phyloP scores from a whole-genome alignment of 2,329 filamentous ascomycete species.

The Xylaria sp. region DNA sequence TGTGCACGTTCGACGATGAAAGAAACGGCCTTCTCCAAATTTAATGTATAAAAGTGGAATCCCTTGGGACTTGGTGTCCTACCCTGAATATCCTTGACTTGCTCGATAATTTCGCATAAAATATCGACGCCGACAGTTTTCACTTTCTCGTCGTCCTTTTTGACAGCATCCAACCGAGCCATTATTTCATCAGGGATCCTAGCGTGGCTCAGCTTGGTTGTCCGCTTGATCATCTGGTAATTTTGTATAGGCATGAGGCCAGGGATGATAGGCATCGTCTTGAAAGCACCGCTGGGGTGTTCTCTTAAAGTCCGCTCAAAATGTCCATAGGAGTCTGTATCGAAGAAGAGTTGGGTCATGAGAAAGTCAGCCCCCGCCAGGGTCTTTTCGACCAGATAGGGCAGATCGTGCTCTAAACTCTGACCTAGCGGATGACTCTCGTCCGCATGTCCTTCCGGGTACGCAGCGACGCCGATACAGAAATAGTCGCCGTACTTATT shows the following conservation, averaged over 20 bases:
- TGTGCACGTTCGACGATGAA: conserved; percentile 88
- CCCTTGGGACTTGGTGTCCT: conserved; percentile 72
- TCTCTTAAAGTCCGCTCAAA: conserved; percentile 82
- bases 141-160: conserved; percentile 82
- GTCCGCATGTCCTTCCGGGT: conserved; percentile 94
- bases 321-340: conserved; percentile 80
- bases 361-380: conserved; percentile 95
- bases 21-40: conserved; percentile 93
- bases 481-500: conserved; percentile 92
- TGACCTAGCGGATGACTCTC: conserved; percentile 81
- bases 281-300: conserved; percentile 87
- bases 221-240: conserved; percentile 93
- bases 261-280: conserved; percentile 87
- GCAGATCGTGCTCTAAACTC: conserved; percentile 81
- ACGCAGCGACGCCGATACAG: conserved; percentile 92
- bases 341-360: conserved; percentile 98
- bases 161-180: conserved; percentile 75
- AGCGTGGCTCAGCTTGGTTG: conserved; percentile 93
- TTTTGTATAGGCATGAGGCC: conserved; percentile 98
- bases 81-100: conserved; percentile 73
- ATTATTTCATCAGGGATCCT: conserved; percentile 78
- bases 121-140: conserved; percentile 85
- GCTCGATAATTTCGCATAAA: conserved; percentile 82
- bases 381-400: conserved; percentile 89
- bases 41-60: conserved; percentile 98